phyloP scores from a whole-genome alignment of 202 grass and related monocot species.

The Schoenoplectus triqueter region DNA sequence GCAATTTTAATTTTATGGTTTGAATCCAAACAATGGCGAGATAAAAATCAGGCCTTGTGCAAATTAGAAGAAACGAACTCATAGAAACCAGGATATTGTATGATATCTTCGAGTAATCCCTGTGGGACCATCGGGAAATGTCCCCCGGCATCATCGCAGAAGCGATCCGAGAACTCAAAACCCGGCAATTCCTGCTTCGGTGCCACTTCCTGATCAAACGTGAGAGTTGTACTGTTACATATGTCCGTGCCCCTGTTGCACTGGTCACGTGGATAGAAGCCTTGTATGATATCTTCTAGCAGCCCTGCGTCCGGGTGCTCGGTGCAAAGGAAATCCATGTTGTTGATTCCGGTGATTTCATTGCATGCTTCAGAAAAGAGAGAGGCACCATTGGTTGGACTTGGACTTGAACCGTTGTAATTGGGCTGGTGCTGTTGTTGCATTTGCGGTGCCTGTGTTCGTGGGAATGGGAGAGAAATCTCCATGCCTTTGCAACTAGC shows the following conservation, averaged over 20 bases:
- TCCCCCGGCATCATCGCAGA: neutral
- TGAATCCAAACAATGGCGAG: neutral
- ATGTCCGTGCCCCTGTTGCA: neutral
- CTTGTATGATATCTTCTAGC: slow-evolving; percentile 81
- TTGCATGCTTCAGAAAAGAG: neutral
- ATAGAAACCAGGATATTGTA: slow-evolving; percentile 66
- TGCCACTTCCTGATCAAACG: neutral
- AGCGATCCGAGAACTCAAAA: neutral
- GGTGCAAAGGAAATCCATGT: slow-evolving; percentile 50
- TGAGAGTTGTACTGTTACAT: neutral
- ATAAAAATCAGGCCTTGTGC: slow-evolving; percentile 28
- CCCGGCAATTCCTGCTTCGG: neutral
- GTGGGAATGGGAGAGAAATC: neutral
- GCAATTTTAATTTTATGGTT: neutral
- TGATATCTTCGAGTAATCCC: slow-evolving; percentile 72
- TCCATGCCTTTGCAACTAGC: neutral
- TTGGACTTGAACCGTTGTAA: neutral
- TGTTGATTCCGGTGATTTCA: slow-evolving; percentile 32
- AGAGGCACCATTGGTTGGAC: neutral
- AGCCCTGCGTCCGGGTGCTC: slow-evolving; percentile 70
- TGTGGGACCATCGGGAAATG: slow-evolving; percentile 55
- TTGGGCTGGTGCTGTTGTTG: neutral
- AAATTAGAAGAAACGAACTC: slow-evolving; percentile 47
- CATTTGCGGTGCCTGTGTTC: neutral
- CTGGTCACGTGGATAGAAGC: slow-evolving; percentile 56